Base-by-base conservation (phyloP, 768 basidiomycete genomes). In the Tricholoma sp. region DNA sequence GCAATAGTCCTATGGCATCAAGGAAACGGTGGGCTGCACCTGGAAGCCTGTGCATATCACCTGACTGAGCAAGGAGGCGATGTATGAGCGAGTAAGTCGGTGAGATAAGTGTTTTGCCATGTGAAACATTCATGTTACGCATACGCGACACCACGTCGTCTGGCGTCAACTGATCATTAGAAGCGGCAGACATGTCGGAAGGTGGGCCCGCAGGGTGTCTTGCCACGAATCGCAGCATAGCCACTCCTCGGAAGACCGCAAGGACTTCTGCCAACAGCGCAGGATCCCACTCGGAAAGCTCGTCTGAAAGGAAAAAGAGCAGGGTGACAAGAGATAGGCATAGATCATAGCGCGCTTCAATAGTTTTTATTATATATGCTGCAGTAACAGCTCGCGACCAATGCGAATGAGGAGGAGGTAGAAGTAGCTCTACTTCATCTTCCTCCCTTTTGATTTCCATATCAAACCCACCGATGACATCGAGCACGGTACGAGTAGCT, bases 281-380 rank as follows among this genome's bases (percentile, higher is more conserved):
- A 15, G 82, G 81, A 64, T 86, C 83, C 84, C 87, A 88, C 33
- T 75, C 70, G 34, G 73, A 71, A n/a, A 87, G 70, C 37, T 84
- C 80, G 24, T 85, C 82, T 6, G 82, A 77, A 51, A 89, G 74
- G 74, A 90, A 89, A 66, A 90, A 85, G 15, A 92, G 75, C 28
- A 91, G 69, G 20, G 79, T 77, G 51, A 89, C 71, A 45, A 93
- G 71, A 10, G 83, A 78, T 18, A 89, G 74, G 57, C 82, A 82
- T 32, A 92, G 75, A 53, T 91, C 88, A 66, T 92, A 91, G 67
- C 91, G 80, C 11, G 86, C 89, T 59, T 84, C 77, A 47, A 89
- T 74, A 4, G 88, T 79, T 51, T 78, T 80, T 13, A 77, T 74
- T 34, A 81, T 74, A 66, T 90, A 94, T 31, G 80, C 74, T 24